These are phyloP conservation scores for Taxillus chinensis DNA, from an alignment of 164 flowering plant species.

Conservation along the genomic window DNA sequence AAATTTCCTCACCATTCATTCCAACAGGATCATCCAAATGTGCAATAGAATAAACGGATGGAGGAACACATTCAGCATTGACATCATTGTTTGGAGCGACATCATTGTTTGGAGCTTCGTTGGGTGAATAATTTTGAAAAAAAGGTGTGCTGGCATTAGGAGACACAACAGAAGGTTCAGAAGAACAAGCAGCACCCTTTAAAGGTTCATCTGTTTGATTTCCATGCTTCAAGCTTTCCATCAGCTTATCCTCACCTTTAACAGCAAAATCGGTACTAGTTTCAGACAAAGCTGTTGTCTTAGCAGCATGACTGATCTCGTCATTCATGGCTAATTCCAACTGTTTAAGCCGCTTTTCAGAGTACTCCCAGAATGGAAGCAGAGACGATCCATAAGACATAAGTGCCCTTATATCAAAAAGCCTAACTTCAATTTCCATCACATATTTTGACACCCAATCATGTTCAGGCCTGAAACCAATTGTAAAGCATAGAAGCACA, in stretches of 20 bases:
- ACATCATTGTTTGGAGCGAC: not conserved
- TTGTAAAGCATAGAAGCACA: slow-evolving; percentile 1
- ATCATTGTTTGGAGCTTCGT: not conserved
- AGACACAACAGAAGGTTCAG: slow-evolving; percentile 10
- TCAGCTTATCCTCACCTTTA: slow-evolving; percentile 12
- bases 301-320: slow-evolving; percentile 24
- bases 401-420: slow-evolving; percentile 69
- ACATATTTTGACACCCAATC: slow-evolving; percentile 34
- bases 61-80: slow-evolving; percentile 7
- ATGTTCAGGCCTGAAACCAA: slow-evolving; percentile 31
- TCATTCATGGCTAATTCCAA: slow-evolving; percentile 36
- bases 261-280: slow-evolving; percentile 3
- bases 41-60: slow-evolving; percentile 11
- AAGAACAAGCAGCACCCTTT: slow-evolving; percentile 10
- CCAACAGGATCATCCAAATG: slow-evolving; percentile 8
- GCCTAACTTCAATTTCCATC: slow-evolving; percentile 65
- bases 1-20: slow-evolving; percentile 9
- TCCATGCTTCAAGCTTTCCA: slow-evolving; percentile 12
- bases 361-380: slow-evolving; percentile 76
- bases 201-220: slow-evolving; percentile 17
- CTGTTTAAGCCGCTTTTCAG: slow-evolving; percentile 51
- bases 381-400: slow-evolving; percentile 48
- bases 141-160: slow-evolving; percentile 4
- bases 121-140: not conserved
- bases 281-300: slow-evolving; percentile 16